These are phyloP conservation scores for Cercospora zeina DNA, from an alignment of 2,329 filamentous ascomycete genomes.

Conservation along the genomic window DNA sequence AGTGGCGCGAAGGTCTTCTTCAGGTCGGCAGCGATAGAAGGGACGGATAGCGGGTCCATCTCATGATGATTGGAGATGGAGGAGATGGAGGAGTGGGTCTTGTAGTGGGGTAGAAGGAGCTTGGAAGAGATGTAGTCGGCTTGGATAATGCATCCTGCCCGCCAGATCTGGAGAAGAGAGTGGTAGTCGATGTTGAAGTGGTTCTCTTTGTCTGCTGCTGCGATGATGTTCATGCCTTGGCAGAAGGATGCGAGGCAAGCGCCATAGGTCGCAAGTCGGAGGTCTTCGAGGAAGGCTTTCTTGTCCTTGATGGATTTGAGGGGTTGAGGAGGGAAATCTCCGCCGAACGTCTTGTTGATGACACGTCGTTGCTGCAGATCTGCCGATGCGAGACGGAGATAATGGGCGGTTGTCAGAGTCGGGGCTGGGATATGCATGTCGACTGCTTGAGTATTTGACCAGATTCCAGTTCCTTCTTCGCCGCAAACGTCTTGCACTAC, in stretches of 20 bases:
- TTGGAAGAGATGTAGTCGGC: constrained; percentile 62
- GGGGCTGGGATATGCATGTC: constrained; percentile 63
- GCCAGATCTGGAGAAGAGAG: constrained; percentile 63
- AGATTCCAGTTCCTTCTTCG: constrained; percentile 67
- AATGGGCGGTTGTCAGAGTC: constrained; percentile 64
- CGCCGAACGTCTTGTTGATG: constrained; percentile 52
- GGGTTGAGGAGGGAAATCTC: constrained; percentile 44
- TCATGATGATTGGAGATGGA: constrained; percentile 35
- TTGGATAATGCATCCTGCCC: constrained; percentile 70
- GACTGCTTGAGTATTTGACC: constrained; percentile 64
- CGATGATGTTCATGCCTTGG: constrained; percentile 66
- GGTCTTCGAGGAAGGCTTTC: constrained; percentile 55
- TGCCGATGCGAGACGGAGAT: constrained; percentile 63
- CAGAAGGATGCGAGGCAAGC: constrained; percentile 63
- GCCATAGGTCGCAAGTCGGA: constrained; percentile 63
- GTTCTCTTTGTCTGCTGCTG: constrained; percentile 58
- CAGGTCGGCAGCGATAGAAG: constrained; percentile 56
- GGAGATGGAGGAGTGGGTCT: constrained; percentile 26
- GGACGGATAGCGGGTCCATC: constrained; percentile 51
- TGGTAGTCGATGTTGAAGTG: constrained; percentile 60
- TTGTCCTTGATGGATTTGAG: constrained; percentile 39
- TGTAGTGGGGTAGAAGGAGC: constrained; percentile 54
- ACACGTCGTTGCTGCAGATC: constrained; percentile 58
- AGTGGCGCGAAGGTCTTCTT: constrained; percentile 53
- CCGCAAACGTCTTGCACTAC: constrained; percentile 69